These are phyloP conservation scores for Penicillium dipodomyicola DNA, from an alignment of 495 filamentous ascomycete species.

Conservation along the genomic window DNA sequence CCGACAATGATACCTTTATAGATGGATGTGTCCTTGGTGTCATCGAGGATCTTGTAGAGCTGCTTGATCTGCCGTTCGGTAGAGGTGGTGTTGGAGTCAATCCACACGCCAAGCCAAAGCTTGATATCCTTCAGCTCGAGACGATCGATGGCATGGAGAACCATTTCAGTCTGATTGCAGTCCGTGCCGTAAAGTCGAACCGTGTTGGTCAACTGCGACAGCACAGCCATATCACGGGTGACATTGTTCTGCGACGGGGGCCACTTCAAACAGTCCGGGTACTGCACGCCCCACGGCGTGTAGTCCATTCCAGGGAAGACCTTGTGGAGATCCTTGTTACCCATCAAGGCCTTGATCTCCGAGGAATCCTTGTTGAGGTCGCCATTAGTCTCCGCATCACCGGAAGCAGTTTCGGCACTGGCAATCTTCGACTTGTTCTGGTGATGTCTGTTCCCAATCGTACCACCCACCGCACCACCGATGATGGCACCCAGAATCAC, in stretches of 20 bases:
- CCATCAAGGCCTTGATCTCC: conserved; percentile 80
- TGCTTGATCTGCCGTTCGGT: conserved; percentile 75
- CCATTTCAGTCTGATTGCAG: conserved; percentile 97
- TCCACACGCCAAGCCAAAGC: conserved; percentile 95
- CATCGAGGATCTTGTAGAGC: conserved; percentile 76
- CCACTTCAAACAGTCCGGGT: conserved; percentile 75
- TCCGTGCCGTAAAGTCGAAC: conserved; percentile 94
- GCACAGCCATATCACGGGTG: conserved; percentile 85
- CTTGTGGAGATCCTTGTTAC: conserved; percentile 77
- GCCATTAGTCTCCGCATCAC: conserved; percentile 55
- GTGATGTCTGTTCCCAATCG: conserved; percentile 52
- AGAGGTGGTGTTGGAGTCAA: conserved; percentile 79
- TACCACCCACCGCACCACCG: conserved; percentile 76
- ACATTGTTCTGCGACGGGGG: conserved; percentile 91
- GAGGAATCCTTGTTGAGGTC: conserved; percentile 70
- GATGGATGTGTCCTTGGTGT: conserved; percentile 57
- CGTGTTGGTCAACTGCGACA: conserved; percentile 86
- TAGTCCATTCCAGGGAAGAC: conserved; percentile 98
- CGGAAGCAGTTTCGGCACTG: conserved; percentile 27
- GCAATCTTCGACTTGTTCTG: conserved; percentile 15
- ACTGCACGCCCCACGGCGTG: conserved; percentile 86
- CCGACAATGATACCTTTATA: conserved; percentile 89
- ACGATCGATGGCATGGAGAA: conserved; percentile 74
- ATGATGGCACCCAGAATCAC: conserved; percentile 67
- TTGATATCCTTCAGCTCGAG: conserved; percentile 77